phyloP scores from a whole-genome alignment of 2,329 filamentous ascomycete species.

The Alternaria sp. region DNA sequence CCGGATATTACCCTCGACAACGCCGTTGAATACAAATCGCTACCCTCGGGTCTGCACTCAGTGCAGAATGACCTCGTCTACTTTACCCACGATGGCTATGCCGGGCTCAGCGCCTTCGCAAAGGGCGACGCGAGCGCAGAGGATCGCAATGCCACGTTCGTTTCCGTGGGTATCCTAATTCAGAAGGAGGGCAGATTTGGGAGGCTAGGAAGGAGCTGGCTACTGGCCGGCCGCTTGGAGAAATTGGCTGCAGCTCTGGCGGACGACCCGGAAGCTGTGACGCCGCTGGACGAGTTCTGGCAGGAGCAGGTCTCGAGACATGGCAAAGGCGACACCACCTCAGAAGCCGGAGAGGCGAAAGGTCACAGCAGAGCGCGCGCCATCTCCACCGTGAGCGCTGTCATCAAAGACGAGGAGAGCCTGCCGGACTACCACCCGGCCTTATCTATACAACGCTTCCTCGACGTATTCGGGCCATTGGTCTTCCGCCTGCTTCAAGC shows the following conservation, averaged over 20 bases:
- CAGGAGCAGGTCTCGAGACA: constrained; percentile 55
- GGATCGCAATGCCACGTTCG: constrained; percentile 87
- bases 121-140: constrained; percentile 80
- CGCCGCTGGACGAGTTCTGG: constrained; percentile 82
- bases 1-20: constrained; percentile 78
- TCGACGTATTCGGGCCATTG: constrained; percentile 86
- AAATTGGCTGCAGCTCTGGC: constrained; percentile 71
- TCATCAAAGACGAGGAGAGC: constrained; percentile 66
- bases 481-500: constrained; percentile 91
- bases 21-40: constrained; percentile 92
- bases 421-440: constrained; percentile 84
- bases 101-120: constrained; percentile 89
- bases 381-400: constrained; percentile 61
- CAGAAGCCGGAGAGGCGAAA: constrained; percentile 13
- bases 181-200: constrained; percentile 75
- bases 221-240: constrained; percentile 78
- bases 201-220: constrained; percentile 85
- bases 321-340: neutral
- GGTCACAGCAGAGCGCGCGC: constrained; percentile 41
- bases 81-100: constrained; percentile 85
- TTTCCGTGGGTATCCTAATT: constrained; percentile 88
- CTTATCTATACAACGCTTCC: constrained; percentile 75
- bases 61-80: constrained; percentile 88
- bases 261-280: constrained; percentile 66
- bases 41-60: constrained; percentile 90